Evolutionary conservation across 1,139 yeast species (phyloP).

Genomic region (Hansenula anomala): DNA sequence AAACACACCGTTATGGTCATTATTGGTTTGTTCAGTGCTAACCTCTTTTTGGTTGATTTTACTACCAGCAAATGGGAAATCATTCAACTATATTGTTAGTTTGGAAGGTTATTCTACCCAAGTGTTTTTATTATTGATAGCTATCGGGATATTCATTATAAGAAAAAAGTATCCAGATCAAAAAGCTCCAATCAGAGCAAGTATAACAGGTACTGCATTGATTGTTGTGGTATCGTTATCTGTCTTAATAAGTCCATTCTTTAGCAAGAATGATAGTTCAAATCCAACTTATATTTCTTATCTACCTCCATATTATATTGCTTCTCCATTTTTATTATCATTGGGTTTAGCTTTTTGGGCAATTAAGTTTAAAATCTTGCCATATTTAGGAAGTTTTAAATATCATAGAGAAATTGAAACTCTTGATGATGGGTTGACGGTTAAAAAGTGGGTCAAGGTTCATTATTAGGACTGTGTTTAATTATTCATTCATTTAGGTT

Average conservation of each 20-base stretch:
- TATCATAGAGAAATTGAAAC: conserved; percentile 37
- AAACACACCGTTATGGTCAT: conserved; percentile 51
- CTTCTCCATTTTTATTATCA: conserved; percentile 31
- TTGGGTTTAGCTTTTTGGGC: conserved; percentile 45
- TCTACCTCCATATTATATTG: conserved; percentile 50
- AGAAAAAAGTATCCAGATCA: conserved; percentile 42
- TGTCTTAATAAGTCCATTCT: conserved; percentile 43
- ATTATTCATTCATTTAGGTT: not conserved
- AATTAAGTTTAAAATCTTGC: conserved; percentile 39
- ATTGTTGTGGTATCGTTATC: conserved; percentile 37
- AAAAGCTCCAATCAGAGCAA: conserved; percentile 45
- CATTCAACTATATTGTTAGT: conserved; percentile 52
- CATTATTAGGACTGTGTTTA: conserved; percentile 1
- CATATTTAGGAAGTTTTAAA: conserved; percentile 35
- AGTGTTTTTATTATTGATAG: conserved; percentile 42
- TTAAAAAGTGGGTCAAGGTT: conserved; percentile 47
- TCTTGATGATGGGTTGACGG: conserved; percentile 49
- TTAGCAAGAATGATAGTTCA: conserved; percentile 36
- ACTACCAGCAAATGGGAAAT: conserved; percentile 45
- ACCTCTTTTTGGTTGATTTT: conserved; percentile 34
- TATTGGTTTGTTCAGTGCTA: conserved; percentile 27
- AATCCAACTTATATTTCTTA: conserved; percentile 22
- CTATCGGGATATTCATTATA: conserved; percentile 48
- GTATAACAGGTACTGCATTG: conserved; percentile 38
- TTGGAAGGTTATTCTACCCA: conserved; percentile 56